Evolutionary conservation across 2,329 filamentous ascomycete species (phyloP).

Genomic region (Gyromitra esculenta): DNA sequence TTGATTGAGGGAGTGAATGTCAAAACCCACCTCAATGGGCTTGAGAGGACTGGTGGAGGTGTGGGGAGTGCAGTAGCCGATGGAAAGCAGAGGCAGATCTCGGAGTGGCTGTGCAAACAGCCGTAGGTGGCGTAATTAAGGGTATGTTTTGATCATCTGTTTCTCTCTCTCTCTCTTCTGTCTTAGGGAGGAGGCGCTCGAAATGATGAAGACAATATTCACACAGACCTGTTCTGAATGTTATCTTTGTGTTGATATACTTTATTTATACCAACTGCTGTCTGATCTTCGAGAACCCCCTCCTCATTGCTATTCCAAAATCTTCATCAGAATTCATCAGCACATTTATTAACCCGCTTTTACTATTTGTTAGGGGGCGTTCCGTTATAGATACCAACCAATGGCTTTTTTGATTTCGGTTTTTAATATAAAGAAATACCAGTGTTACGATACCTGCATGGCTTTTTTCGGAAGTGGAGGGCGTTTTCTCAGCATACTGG

Average conservation of each 20-base stretch:
- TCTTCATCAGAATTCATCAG: background rate
- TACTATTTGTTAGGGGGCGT: background rate
- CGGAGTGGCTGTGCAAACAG: conserved; percentile 76
- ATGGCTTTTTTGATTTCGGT: background rate
- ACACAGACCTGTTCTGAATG: conserved; percentile 88
- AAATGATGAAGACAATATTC: conserved; percentile 75
- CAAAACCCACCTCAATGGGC: conserved; percentile 73
- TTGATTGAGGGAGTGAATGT: conserved; percentile 73
- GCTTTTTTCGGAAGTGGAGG: background rate
- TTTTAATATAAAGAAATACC: conserved; percentile 2
- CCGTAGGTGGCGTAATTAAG: conserved; percentile 54
- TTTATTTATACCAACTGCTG: conserved; percentile 80
- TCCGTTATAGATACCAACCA: background rate
- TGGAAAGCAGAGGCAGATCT: conserved; percentile 76
- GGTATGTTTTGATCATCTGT: conserved; percentile 50
- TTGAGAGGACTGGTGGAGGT: conserved; percentile 86
- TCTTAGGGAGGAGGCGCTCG: conserved; percentile 66
- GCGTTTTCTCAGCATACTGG: no score
- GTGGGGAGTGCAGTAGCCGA: conserved; percentile 83
- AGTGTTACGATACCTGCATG: background rate
- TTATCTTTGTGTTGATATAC: conserved; percentile 70
- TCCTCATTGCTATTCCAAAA: background rate
- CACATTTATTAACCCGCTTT: background rate
- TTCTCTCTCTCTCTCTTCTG: background rate
- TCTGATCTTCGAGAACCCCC: conserved; percentile 66